Conservation (phyloP, 2,329 filamentous ascomycete genomes). For the Stagonosporopsis chrysanthemi region DNA sequence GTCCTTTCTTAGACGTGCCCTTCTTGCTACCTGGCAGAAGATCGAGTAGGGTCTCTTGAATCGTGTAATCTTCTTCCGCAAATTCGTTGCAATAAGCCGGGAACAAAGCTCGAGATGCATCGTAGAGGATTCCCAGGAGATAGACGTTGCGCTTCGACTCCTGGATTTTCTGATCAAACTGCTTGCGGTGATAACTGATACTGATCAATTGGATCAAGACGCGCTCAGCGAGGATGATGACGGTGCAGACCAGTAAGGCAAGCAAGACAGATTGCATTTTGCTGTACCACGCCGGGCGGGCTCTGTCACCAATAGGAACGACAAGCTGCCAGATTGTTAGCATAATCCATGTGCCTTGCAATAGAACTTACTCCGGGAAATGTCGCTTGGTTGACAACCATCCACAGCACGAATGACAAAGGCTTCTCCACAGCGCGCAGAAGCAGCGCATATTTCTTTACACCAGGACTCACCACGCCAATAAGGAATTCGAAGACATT, state of each 20-base stretch:
- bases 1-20: constrained; percentile 54
- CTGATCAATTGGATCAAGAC: constrained; percentile 82
- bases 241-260: constrained; percentile 71
- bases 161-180: constrained; percentile 82
- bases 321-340: constrained; percentile 20
- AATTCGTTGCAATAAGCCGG: constrained; percentile 94
- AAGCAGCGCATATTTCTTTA: constrained; percentile 69
- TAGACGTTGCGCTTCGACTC: constrained; percentile 87
- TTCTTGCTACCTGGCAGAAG: constrained; percentile 68
- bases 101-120: constrained; percentile 86
- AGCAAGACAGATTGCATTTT: constrained; percentile 70
- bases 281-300: constrained; percentile 56
- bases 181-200: constrained; percentile 84
- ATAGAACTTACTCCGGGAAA: constrained; percentile 59
- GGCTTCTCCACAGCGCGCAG: constrained; percentile 66
- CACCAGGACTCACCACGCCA: constrained; percentile 70
- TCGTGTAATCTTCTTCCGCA: constrained; percentile 87
- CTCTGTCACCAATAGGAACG: background rate
- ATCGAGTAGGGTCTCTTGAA: constrained; percentile 73
- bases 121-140: constrained; percentile 84
- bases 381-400: constrained; percentile 65
- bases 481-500: constrained; percentile 67
- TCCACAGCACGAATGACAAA: constrained; percentile 67
- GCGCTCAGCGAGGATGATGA: constrained; percentile 79
- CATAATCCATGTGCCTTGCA: no score